Percentiles rank a stretch among this genome's conserved stretches.
Conservation (phyloP, 768 basidiomycete genomes). For the Neoboletus magnificus region DNA sequence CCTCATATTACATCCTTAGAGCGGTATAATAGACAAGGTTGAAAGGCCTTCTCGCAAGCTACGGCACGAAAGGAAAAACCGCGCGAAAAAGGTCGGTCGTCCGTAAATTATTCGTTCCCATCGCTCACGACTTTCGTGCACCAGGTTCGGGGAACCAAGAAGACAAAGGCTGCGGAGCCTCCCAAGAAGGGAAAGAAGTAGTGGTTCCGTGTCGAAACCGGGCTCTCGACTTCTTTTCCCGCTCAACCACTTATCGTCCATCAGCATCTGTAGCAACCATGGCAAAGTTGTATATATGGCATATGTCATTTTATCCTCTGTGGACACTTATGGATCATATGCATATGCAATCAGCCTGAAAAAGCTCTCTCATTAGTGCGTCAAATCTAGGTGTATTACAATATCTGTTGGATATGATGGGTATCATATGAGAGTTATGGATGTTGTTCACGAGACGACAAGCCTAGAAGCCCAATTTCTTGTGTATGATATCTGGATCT, state of each 20-base stretch:
- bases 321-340: conserved; percentile 25
- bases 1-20: conserved; percentile 38
- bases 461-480: conserved; percentile 78
- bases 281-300: conserved; percentile 41
- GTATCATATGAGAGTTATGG: conserved; percentile 28
- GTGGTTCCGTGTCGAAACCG: conserved; percentile 29
- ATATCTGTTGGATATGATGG: conserved; percentile 29
- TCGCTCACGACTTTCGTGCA: conserved; percentile 17
- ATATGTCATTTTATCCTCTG: conserved; percentile 33
- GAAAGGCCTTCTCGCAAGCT: conserved; percentile 94
- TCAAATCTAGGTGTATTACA: conserved; percentile 32
- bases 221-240: conserved; percentile 12
- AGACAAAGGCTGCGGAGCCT: conserved; percentile 88
- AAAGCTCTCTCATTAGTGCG: conserved; percentile 21
- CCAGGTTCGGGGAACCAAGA: conserved; percentile 93
- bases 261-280: conserved; percentile 36
- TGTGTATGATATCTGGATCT: conserved; percentile 98
- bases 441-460: conserved; percentile 11
- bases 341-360: conserved; percentile 21
- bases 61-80: conserved; percentile 99
- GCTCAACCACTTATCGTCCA: conserved; percentile 25
- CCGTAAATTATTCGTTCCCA: background rate
- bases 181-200: conserved; percentile 95
- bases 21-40: conserved; percentile 68
- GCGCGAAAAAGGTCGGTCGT: conserved; percentile 88